These are phyloP conservation scores for Mortierella hygrophila DNA, from an alignment of 192 early-diverging fungal species.

Conservation along the genomic window DNA sequence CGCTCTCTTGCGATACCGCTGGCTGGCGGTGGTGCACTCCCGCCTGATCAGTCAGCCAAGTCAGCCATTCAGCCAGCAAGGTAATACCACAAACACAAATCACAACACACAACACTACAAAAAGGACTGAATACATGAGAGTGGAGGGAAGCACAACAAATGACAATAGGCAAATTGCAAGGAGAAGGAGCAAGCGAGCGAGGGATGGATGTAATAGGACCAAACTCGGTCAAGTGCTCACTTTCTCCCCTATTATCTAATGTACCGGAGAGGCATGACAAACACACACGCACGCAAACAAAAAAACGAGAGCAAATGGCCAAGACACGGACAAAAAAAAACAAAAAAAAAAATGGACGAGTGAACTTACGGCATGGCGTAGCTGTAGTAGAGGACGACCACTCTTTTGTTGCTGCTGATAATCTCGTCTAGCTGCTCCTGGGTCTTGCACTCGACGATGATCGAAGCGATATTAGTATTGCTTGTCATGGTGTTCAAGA, in stretches of 20 bases:
- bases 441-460: conserved; percentile 45
- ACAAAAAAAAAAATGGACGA: background rate
- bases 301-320: conserved; percentile 3
- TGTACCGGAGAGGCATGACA: conserved; percentile 9
- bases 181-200: background rate
- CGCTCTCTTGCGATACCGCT: background rate
- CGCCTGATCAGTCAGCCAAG: background rate
- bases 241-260: conserved; percentile 18
- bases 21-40: background rate
- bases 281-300: background rate
- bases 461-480: conserved; percentile 25
- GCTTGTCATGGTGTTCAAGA: conserved; percentile 22
- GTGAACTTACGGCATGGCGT: conserved; percentile 54
- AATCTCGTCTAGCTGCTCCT: conserved; percentile 43
- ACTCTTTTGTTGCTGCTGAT: conserved; percentile 24
- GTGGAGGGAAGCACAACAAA: background rate
- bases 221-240: conserved; percentile 3
- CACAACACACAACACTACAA: background rate
- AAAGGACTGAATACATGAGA: background rate
- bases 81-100: background rate
- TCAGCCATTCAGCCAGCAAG: background rate
- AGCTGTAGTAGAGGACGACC: conserved; percentile 47
- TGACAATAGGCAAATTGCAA: background rate
- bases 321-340: background rate
- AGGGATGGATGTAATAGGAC: background rate